Percentiles rank a stretch among this genome's conserved stretches.
These are phyloP conservation scores for Peronospora belbahrii DNA, from an alignment of 352 stramenopile species.

Conservation along the genomic window DNA sequence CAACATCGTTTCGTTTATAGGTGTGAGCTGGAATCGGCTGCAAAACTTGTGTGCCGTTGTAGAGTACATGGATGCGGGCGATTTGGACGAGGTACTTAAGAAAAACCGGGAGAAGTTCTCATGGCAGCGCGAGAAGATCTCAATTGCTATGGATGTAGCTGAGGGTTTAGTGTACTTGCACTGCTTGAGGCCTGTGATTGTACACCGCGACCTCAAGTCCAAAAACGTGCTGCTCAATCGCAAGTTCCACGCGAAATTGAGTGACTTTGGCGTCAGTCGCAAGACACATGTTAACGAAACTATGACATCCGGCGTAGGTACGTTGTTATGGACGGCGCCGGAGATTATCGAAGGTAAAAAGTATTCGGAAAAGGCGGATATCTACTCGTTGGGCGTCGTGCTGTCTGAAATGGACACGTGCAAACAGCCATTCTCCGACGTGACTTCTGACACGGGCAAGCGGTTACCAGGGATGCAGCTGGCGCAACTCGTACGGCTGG, in stretches of 20 bases:
- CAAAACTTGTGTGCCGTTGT: slow-evolving; percentile 68
- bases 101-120: slow-evolving; percentile 44
- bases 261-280: slow-evolving; percentile 82
- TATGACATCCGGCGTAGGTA: slow-evolving; percentile 73
- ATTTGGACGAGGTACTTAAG: slow-evolving; percentile 51
- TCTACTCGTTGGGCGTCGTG: slow-evolving; percentile 84
- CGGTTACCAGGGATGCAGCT: slow-evolving; percentile 64
- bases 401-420: slow-evolving; percentile 74
- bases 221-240: slow-evolving; percentile 80
- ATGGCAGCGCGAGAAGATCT: slow-evolving; percentile 68
- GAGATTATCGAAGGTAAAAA: slow-evolving; percentile 85
- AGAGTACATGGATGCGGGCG: slow-evolving; percentile 74
- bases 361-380: slow-evolving; percentile 83
- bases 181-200: slow-evolving; percentile 51
- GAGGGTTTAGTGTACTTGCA: slow-evolving; percentile 84
- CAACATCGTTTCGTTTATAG: slow-evolving; percentile 71
- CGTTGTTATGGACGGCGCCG: slow-evolving; percentile 76
- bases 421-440: slow-evolving; percentile 42
- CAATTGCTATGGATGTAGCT: slow-evolving; percentile 75
- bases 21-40: slow-evolving; percentile 57
- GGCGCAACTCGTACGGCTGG: slow-evolving; percentile 48
- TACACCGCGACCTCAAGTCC: slow-evolving; percentile 85
- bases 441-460: slow-evolving; percentile 40
- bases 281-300: slow-evolving; percentile 66
- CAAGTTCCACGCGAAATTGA: slow-evolving; percentile 66